phyloP scores from a whole-genome alignment of 2,329 filamentous ascomycete species.

The Alternaria rosae region DNA sequence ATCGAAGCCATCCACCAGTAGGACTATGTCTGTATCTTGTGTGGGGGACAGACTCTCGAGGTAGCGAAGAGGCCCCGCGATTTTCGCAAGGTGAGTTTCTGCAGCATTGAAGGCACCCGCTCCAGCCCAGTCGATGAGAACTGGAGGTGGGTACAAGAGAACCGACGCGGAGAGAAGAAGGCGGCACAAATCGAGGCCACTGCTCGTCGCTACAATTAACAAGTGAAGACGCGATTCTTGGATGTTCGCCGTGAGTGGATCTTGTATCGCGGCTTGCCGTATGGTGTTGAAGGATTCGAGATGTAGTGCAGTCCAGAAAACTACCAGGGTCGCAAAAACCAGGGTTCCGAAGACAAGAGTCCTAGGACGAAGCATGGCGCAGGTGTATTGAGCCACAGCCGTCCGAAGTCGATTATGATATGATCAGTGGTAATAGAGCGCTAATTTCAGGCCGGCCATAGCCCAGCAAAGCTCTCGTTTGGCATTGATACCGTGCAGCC shows the following conservation, averaged over 20 bases:
- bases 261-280: background rate
- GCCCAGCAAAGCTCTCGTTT: background rate
- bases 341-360: background rate
- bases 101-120: slow-evolving; percentile 1
- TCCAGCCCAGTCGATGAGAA: slow-evolving; percentile 6
- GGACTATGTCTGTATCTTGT: slow-evolving; percentile 2
- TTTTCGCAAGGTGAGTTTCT: slow-evolving; percentile 4
- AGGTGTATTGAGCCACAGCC: background rate
- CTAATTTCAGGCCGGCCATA: background rate
- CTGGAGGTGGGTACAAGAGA: slow-evolving; percentile 1
- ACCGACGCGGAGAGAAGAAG: slow-evolving; percentile 1
- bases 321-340: slow-evolving; percentile 1
- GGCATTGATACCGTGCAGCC: background rate
- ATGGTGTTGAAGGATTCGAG: background rate
- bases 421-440: background rate
- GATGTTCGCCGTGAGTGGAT: background rate
- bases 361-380: slow-evolving; percentile 7
- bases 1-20: slow-evolving; percentile 3
- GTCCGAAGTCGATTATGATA: background rate
- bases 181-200: slow-evolving; percentile 5
- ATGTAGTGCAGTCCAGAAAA: slow-evolving; percentile 2
- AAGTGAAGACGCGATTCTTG: slow-evolving; percentile 2
- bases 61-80: slow-evolving; percentile 4
- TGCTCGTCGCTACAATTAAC: slow-evolving; percentile 3
- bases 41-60: background rate